Conservation (phyloP, 2,329 filamentous ascomycete genomes). For the Falciphora oryzae region DNA sequence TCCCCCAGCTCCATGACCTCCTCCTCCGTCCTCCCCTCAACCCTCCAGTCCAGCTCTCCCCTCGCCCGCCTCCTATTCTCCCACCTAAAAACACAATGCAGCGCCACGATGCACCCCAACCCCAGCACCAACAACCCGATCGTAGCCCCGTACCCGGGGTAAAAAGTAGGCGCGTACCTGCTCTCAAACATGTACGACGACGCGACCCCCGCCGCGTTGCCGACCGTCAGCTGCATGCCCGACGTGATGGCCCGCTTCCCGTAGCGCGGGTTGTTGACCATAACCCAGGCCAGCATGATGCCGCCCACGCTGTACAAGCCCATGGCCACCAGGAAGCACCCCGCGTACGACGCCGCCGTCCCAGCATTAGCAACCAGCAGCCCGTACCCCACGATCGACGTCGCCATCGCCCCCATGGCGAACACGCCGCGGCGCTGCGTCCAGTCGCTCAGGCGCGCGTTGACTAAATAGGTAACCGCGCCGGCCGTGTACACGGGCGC, state of each 20-base stretch:
- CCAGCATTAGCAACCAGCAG: constrained; percentile 50
- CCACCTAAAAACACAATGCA: constrained; percentile 3
- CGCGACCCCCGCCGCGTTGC: constrained; percentile 11
- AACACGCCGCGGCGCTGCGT: constrained; percentile 52
- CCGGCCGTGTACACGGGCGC: constrained; percentile 63
- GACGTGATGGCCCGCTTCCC: constrained; percentile 53
- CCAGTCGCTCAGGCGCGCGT: constrained; percentile 52
- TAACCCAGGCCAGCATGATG: constrained; percentile 48
- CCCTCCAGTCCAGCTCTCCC: constrained; percentile 7
- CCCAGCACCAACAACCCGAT: constrained; percentile 8
- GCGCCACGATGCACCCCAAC: constrained; percentile 7
- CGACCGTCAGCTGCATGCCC: constrained; percentile 13
- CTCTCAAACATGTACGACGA: constrained; percentile 10
- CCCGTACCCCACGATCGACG: constrained; percentile 51
- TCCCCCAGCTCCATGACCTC: constrained; percentile 10
- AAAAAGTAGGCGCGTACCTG: constrained; percentile 7
- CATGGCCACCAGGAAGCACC: constrained; percentile 68
- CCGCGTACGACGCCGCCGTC: constrained; percentile 54
- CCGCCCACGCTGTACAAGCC: constrained; percentile 61
- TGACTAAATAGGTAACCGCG: constrained; percentile 52
- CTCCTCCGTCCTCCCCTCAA: constrained; percentile 11
- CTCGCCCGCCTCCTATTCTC: constrained; percentile 7
- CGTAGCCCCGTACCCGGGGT: constrained; percentile 11
- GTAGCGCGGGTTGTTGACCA: constrained; percentile 66
- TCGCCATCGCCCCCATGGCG: constrained; percentile 40